A percentile compares a stretch with the other conserved stretches of the same genome.
Evolutionary conservation across 352 stramenopile species (phyloP).

Genomic region (Phytophthora sp.): DNA sequence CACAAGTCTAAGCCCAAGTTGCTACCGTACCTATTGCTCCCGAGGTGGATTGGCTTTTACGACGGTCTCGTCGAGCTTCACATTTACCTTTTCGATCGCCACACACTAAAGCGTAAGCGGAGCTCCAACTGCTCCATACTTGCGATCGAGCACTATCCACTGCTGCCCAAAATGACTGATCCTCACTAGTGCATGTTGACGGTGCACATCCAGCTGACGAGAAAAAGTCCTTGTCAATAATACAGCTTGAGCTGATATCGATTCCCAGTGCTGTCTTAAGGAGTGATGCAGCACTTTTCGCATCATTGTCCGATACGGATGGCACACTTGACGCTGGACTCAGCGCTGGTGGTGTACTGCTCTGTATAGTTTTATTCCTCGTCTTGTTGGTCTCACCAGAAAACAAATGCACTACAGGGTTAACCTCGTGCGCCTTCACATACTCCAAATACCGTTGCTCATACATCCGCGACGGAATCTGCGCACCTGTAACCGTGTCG

Average conservation of each 20-base stretch:
- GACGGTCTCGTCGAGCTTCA: not conserved
- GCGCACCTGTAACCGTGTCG: constrained; percentile 43
- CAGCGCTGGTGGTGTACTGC: not conserved
- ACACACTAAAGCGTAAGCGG: constrained; percentile 6
- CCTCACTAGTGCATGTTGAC: constrained; percentile 6
- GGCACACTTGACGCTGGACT: not conserved
- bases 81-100: not conserved
- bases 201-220: constrained; percentile 1
- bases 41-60: not conserved
- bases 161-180: constrained; percentile 20
- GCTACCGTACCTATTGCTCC: not conserved
- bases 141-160: constrained; percentile 24
- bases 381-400: not conserved
- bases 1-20: too few species aligned
- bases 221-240: constrained; percentile 50
- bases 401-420: constrained; percentile 47
- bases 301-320: not conserved
- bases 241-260: constrained; percentile 46
- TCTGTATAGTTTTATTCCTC: not conserved
- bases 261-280: constrained; percentile 36
- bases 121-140: constrained; percentile 33
- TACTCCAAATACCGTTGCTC: constrained; percentile 56
- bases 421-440: constrained; percentile 31
- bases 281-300: not conserved
- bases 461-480: constrained; percentile 45